These are phyloP conservation scores for Borovskyia barvae DNA, from an alignment of 208 protist genomes.

Conservation along the genomic window DNA sequence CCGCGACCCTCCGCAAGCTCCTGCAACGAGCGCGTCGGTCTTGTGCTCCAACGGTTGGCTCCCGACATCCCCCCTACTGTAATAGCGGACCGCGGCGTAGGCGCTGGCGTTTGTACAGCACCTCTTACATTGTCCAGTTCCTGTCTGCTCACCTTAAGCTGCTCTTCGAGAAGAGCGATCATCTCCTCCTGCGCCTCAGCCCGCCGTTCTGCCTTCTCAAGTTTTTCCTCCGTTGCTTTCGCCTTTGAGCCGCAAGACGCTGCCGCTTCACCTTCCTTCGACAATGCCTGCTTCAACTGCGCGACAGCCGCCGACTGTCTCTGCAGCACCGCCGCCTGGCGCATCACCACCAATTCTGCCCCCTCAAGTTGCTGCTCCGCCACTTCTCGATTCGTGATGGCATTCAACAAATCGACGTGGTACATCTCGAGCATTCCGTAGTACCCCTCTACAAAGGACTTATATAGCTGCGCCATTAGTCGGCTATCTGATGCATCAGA, in stretches of 20 bases:
- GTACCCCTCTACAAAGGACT: slow-evolving; percentile 29
- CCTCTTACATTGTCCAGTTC: slow-evolving; percentile 15
- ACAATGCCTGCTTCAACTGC: slow-evolving; percentile 18
- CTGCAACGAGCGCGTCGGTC: slow-evolving; percentile 15
- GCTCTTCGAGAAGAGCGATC: slow-evolving; percentile 42
- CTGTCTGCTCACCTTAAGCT: slow-evolving; percentile 29
- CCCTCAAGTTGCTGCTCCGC: slow-evolving; percentile 32
- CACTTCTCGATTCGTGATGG: slow-evolving; percentile 42
- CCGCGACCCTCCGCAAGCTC: slow-evolving; percentile 11
- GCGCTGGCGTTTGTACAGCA: slow-evolving; percentile 6
- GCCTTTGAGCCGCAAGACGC: too few species aligned
- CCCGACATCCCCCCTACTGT: background rate
- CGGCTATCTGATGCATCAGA: too few species aligned
- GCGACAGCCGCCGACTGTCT: slow-evolving; percentile 23
- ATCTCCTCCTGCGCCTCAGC: slow-evolving; percentile 28
- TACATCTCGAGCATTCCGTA: slow-evolving; percentile 53
- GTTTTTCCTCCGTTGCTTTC: slow-evolving; percentile 3
- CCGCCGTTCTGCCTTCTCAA: slow-evolving; percentile 14
- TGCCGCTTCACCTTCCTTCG: slow-evolving; percentile 6
- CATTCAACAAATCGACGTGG: slow-evolving; percentile 60
- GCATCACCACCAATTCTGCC: slow-evolving; percentile 29
- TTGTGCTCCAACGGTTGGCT: slow-evolving; percentile 4
- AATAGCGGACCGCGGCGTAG: background rate
- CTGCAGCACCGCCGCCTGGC: slow-evolving; percentile 31
- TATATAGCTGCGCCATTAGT: slow-evolving; percentile 15